A percentile compares a stretch with the other conserved stretches of the same genome.
Evolutionary conservation across 768 basidiomycete species (phyloP).

Genomic region (Lepiota brunneoincarnata): DNA sequence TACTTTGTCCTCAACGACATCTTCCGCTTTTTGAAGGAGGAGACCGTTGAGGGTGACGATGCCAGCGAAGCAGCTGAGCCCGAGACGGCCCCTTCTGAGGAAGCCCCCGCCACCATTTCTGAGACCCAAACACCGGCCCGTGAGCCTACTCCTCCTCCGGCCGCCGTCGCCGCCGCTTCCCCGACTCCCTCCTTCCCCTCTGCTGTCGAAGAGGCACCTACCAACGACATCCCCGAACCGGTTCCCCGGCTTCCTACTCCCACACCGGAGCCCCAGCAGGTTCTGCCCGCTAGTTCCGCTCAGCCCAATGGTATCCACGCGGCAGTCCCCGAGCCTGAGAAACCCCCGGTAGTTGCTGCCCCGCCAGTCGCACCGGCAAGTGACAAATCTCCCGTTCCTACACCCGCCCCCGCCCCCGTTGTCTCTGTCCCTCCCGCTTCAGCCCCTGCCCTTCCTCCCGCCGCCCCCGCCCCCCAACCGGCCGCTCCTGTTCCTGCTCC

Average conservation of each 20-base stretch:
- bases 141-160: slow-evolving; percentile 34
- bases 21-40: slow-evolving; percentile 99
- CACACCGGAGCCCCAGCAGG: slow-evolving; percentile 23
- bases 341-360: slow-evolving; percentile 22
- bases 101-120: slow-evolving; percentile 30
- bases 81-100: slow-evolving; percentile 30
- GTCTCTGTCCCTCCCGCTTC: slow-evolving; percentile 24
- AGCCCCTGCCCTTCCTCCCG: slow-evolving; percentile 24
- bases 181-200: slow-evolving; percentile 21
- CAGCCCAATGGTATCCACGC: slow-evolving; percentile 36
- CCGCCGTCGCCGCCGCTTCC: slow-evolving; percentile 27
- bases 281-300: slow-evolving; percentile 21
- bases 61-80: slow-evolving; percentile 42
- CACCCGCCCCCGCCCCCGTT: slow-evolving; percentile 30
- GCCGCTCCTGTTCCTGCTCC: slow-evolving; percentile 35
- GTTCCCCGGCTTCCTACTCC: slow-evolving; percentile 33
- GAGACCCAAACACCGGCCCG: slow-evolving; percentile 20
- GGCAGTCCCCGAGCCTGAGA: slow-evolving; percentile 35
- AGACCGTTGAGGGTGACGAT: slow-evolving; percentile 79
- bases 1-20: slow-evolving; percentile 99
- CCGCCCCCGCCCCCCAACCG: slow-evolving; percentile 27
- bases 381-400: slow-evolving; percentile 24
- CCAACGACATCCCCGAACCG: slow-evolving; percentile 38
- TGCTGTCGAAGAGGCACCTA: slow-evolving; percentile 38
- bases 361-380: slow-evolving; percentile 20